Evolutionary conservation across 352 stramenopile species (phyloP).

Genomic region (Phytophthora europaea): DNA sequence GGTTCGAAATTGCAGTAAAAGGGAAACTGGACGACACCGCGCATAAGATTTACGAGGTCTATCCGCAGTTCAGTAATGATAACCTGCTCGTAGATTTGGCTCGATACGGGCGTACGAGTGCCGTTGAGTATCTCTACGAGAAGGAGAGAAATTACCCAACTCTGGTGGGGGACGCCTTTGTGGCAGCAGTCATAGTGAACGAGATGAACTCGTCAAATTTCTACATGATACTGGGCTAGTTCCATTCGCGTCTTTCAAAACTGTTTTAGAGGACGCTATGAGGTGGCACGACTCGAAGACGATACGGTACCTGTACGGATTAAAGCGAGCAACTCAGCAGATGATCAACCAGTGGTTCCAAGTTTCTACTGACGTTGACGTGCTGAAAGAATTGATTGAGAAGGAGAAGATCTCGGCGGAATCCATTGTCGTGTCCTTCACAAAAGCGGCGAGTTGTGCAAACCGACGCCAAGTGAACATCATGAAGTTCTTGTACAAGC

Average conservation of each 20-base stretch:
- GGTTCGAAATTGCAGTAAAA: not conserved
- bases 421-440: not conserved
- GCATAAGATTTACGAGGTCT: not conserved
- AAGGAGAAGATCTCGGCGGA: not conserved
- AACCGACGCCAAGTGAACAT: not conserved
- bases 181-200: not conserved
- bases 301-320: not conserved
- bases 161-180: not conserved
- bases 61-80: not conserved
- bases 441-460: not conserved
- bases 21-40: not conserved
- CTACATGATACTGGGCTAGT: not conserved
- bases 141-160: not conserved
- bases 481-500: not conserved
- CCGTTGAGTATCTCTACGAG: not conserved
- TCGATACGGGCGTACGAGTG: not conserved
- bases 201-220: not conserved
- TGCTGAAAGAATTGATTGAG: not conserved
- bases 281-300: not conserved
- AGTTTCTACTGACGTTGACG: not conserved
- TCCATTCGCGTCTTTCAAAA: not conserved
- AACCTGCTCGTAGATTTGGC: not conserved
- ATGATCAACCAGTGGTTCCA: not conserved
- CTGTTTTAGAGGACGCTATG: not conserved
- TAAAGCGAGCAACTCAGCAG: not conserved